Base-by-base conservation (phyloP, 139 green algal species). In the Zygnema circumcarinatum region DNA sequence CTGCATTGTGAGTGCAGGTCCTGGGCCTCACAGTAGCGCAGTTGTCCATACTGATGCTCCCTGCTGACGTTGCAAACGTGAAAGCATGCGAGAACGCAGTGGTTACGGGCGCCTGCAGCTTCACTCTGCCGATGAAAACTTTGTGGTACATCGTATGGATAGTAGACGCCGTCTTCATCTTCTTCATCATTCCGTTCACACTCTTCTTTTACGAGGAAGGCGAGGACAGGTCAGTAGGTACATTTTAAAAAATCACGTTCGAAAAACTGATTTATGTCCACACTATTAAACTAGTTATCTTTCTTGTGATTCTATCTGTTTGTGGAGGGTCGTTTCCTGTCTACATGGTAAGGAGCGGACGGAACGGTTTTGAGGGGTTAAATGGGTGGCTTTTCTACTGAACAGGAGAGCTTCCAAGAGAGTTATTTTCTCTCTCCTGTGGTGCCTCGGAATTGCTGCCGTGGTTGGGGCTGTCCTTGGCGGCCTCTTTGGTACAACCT, bases 201-300 rank as follows among this genome's bases (percentile, higher is more conserved):
- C 90, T 98, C 32, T 99, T 99, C 89, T 98, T 96, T 92, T 99
- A 99, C 76, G 97, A 99, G 91, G 94, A 92, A 0, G 97, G 98
- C 91, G 94, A 88, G 39, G 97, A 99, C 7, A 93, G 93, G 94
- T 89, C 41, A 88, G 42, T 90, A 7, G 69, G 11, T 41, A 31
- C 33, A 35, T 31, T 16, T 21, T 42, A 83, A 47, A 54, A 35
- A 21, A 21, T 79, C 21, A 79, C 56, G 25, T 31, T 25, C 25
- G 56, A 29, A 72, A 72, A 72, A 72, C 29, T 72, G 35, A 39
- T 16, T n/a, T n/a, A n/a, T n/a, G n/a, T n/a, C n/a, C n/a, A n/a
- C n/a, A n/a, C n/a, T n/a, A n/a, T n/a, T n/a, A n/a, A n/a, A n/a
- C n/a, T n/a, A n/a, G n/a, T n/a, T n/a, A n/a, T n/a, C n/a, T n/a